Conservation (phyloP, 1,284 basidiomycete genomes). For the Ceratorhiza oryzae-sativae region DNA sequence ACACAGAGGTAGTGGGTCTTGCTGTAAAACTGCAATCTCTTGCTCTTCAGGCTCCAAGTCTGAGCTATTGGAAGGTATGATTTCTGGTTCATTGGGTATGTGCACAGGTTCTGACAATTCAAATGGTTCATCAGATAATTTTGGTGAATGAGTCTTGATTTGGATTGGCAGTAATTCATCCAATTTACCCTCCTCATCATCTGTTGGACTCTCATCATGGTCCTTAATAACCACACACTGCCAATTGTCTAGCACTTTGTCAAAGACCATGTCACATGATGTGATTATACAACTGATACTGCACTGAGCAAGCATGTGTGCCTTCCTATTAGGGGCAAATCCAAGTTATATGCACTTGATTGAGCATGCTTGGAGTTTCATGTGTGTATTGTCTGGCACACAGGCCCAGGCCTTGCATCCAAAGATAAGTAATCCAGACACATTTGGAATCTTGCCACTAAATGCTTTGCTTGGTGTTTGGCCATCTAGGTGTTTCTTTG, state of each 20-base stretch:
- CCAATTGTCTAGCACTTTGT: not conserved
- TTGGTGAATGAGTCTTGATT: too few species aligned
- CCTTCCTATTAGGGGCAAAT: conserved; percentile 15
- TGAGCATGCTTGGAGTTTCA: conserved; percentile 14
- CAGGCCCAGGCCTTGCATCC: conserved; percentile 28
- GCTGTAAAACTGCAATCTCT: not conserved
- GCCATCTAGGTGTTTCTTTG: not conserved
- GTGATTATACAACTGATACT: not conserved
- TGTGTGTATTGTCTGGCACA: not conserved
- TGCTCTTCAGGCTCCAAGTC: too few species aligned
- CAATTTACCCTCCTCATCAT: not conserved
- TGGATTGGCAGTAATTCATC: too few species aligned
- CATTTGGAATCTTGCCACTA: conserved; percentile 8
- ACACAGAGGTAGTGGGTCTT: not conserved
- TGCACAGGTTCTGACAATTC: too few species aligned
- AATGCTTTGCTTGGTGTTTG: conserved; percentile 22
- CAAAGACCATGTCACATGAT: conserved; percentile 18
- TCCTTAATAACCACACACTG: conserved; percentile 13
- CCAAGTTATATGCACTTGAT: conserved; percentile 11
- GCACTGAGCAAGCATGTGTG: not conserved
- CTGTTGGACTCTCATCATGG: too few species aligned
- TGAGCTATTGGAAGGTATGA: too few species aligned
- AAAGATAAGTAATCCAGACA: conserved; percentile 10
- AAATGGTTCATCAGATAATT: too few species aligned
- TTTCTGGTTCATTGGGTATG: too few species aligned